Evolutionary conservation across 1,284 basidiomycete species (phyloP).

Genomic region (Boletus albobrunnescens): DNA sequence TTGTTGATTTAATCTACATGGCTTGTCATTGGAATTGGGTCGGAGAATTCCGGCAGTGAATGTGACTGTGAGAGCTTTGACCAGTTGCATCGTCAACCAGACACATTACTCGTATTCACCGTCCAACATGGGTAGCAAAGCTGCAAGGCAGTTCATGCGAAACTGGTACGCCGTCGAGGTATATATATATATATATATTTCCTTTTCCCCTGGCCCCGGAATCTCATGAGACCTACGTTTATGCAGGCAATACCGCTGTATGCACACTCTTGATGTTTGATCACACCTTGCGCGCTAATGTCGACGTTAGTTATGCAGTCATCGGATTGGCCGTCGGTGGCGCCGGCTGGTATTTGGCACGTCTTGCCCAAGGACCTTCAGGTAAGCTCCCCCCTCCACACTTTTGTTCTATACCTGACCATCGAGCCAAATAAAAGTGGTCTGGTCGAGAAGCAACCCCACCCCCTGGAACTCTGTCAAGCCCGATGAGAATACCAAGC

Average conservation of each 20-base stretch:
- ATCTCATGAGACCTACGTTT: slow-evolving; percentile 5
- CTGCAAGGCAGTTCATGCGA: slow-evolving; percentile 48
- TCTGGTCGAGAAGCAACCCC: slow-evolving; percentile 79
- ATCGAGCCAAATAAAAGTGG: slow-evolving; percentile 41
- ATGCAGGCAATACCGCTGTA: slow-evolving; percentile 74
- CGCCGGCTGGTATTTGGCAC: slow-evolving; percentile 66
- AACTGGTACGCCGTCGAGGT: slow-evolving; percentile 84
- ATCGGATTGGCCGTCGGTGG: slow-evolving; percentile 63
- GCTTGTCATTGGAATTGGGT: too few relatives aligned
- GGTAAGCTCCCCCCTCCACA: slow-evolving; percentile 42
- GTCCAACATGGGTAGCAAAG: slow-evolving; percentile 25
- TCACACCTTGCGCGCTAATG: slow-evolving; percentile 13
- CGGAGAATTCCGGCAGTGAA: slow-evolving; percentile 24
- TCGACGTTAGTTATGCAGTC: slow-evolving; percentile 58
- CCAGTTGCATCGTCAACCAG: too few relatives aligned
- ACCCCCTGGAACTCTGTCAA: slow-evolving; percentile 77
- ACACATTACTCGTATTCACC: too few relatives aligned
- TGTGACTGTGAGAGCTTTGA: slow-evolving; percentile 22
- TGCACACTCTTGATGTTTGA: slow-evolving; percentile 31
- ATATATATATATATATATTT: slow-evolving; percentile 37
- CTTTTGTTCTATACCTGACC: slow-evolving; percentile 5
- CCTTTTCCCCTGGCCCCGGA: background rate
- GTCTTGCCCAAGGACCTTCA: slow-evolving; percentile 65
- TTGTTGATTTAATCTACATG: too few relatives aligned
- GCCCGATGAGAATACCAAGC: slow-evolving; percentile 66